Evolutionary conservation across 441 rosid species (phyloP), one percentile per base, ranked within the genome.

Genomic region (Gossypium trilobum): DNA sequence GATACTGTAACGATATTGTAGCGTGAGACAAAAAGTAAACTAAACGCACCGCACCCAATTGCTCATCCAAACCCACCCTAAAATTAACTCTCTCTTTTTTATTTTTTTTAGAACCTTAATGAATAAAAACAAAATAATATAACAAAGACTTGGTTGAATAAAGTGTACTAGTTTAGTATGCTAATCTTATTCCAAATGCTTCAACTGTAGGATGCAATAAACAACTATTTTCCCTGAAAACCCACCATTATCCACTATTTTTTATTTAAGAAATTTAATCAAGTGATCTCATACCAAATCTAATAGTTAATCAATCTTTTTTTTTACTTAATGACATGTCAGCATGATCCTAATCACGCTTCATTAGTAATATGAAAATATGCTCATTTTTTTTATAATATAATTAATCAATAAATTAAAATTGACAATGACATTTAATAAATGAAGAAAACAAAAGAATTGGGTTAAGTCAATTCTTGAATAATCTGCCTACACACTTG

Each of bases 401-500:
- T 31, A 2, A 13, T 71, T 57, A 14, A 59, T n/a, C 56, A 58
- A 71, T 67, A 16, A 78, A 59, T 33, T 55, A 79, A 63, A 73
- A 52, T 64, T 75, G 72, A 73, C 48, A 61, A 75, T 10, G 78
- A 70, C 36, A 10, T 2, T 13, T 6, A 23, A 68, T 20, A 2
- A 2, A 64, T 1, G 36, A 31, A 31, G 36, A 31, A 31, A 31
- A 31, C 36, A 3, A 1, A 14, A 11, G 0, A 36, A 14, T 13
- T 13, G 14, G 51, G 25, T 17, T 31, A 17, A 60, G 79, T 82
- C 83, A 73, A 78, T 51, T 25, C 68, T 70, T 67, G 63, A 73
- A 79, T 74, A 75, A 77, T 58, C 17, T 72, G 29, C 17, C 16
- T 23, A 17, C 80, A 19, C 14, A 17, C 58, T 62, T 75, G 74